Conservation (phyloP, 352 stramenopile species). For the Elongisporangium anandrum region DNA sequence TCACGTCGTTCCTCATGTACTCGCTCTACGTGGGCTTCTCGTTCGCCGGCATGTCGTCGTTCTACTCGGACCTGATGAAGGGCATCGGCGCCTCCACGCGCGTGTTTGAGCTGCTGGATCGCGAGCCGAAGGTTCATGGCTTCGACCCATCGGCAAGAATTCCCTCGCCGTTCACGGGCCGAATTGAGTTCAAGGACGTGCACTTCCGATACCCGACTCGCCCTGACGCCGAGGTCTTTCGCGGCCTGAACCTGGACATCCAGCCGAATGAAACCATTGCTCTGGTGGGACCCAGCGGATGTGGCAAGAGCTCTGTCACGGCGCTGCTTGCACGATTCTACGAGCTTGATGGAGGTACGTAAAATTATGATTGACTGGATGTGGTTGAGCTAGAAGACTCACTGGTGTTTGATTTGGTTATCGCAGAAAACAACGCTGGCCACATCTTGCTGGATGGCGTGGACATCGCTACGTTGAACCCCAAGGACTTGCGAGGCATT, state of each 20-base stretch:
- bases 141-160: slow-evolving; percentile 20
- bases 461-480: slow-evolving; percentile 51
- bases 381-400: no score
- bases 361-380: slow-evolving; percentile 7
- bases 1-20: slow-evolving; percentile 94
- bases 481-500: slow-evolving; percentile 43
- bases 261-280: slow-evolving; percentile 64
- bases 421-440: slow-evolving; percentile 29
- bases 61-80: slow-evolving; percentile 91
- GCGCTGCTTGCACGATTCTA: slow-evolving; percentile 77
- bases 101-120: slow-evolving; percentile 91
- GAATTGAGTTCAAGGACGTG: slow-evolving; percentile 85
- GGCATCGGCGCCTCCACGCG: slow-evolving; percentile 84
- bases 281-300: slow-evolving; percentile 65
- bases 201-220: slow-evolving; percentile 63
- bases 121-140: slow-evolving; percentile 53
- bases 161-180: slow-evolving; percentile 33
- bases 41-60: slow-evolving; percentile 87
- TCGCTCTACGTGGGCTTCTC: slow-evolving; percentile 89
- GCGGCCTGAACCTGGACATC: slow-evolving; percentile 46
- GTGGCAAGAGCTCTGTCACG: slow-evolving; percentile 70
- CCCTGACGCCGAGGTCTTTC: slow-evolving; percentile 47
- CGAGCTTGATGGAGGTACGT: slow-evolving; percentile 40
- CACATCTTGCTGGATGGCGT: slow-evolving; percentile 55
- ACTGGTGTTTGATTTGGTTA: slow-evolving; percentile 6